Percentiles rank a stretch among this genome's conserved stretches.
These are phyloP conservation scores for Cicer judaicum DNA, from an alignment of 306 rosid genomes.

Conservation along the genomic window DNA sequence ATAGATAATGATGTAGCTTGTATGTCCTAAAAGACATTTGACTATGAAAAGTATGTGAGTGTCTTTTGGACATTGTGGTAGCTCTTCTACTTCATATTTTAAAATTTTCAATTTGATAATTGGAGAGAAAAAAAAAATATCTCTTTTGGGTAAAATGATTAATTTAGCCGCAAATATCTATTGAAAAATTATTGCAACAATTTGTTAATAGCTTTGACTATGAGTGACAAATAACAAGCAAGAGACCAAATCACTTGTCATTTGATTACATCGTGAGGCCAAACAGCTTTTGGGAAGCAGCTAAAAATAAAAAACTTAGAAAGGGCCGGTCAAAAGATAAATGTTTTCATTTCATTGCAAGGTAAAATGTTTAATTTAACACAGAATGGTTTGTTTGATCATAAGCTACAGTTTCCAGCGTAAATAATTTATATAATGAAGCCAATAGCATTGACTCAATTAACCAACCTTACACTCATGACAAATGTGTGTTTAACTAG, in stretches of 20 bases:
- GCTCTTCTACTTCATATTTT: not conserved
- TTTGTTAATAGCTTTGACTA: not conserved
- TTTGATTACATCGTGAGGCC: not conserved
- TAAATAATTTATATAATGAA: no score
- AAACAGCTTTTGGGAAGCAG: not conserved
- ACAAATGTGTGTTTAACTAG: not conserved
- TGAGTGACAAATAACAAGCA: not conserved
- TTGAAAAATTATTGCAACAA: not conserved
- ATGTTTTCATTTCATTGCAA: no score
- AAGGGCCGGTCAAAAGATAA: no score
- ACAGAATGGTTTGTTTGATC: no score
- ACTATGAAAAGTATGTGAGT: not conserved
- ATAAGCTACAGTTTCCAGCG: no score
- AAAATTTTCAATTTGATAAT: not conserved
- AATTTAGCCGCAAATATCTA: not conserved
- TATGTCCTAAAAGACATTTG: not conserved
- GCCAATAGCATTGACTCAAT: not conserved
- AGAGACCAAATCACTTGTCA: not conserved
- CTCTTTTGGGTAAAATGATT: not conserved
- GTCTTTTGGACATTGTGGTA: constrained; percentile 1
- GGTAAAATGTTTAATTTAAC: no score
- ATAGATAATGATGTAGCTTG: no score
- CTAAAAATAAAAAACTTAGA: no score
- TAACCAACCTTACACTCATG: not conserved
- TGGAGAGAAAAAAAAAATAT: not conserved